phyloP scores from a whole-genome alignment of 78 protist species.

The Tieghemostelium lacteum region DNA sequence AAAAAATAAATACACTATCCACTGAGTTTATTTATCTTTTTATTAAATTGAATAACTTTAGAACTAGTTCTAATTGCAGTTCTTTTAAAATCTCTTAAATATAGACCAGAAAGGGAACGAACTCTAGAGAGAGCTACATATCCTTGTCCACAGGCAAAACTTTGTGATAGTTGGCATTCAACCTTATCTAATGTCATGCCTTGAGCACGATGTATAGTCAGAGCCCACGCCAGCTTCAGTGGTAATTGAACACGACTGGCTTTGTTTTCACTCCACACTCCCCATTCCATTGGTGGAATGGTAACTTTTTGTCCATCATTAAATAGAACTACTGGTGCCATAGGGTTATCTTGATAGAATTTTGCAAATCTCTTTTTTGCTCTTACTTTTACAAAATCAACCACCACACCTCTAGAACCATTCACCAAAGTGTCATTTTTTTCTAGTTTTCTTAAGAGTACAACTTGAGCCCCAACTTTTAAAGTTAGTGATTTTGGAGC shows the following conservation, averaged over 20 bases:
- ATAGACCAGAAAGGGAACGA: slow-evolving; percentile 79
- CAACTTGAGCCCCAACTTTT: slow-evolving; percentile 82
- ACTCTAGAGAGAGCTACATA: slow-evolving; percentile 96
- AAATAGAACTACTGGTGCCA: slow-evolving; percentile 63
- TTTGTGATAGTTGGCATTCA: slow-evolving; percentile 59
- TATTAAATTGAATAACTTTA: slow-evolving; percentile 34
- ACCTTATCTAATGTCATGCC: slow-evolving; percentile 92
- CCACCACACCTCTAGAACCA: slow-evolving; percentile 82
- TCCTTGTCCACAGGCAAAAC: slow-evolving; percentile 92
- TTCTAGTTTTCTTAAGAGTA: slow-evolving; percentile 53
- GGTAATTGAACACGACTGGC: slow-evolving; percentile 88
- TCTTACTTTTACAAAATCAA: slow-evolving; percentile 36
- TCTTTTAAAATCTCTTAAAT: slow-evolving; percentile 10
- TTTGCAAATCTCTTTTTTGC: background rate
- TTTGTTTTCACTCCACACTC: slow-evolving; percentile 64
- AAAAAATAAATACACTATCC: too few relatives aligned
- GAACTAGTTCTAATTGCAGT: slow-evolving; percentile 36
- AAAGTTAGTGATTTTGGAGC: slow-evolving; percentile 48
- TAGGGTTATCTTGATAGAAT: slow-evolving; percentile 3
- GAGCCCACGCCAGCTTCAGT: slow-evolving; percentile 94
- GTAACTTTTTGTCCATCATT: slow-evolving; percentile 50
- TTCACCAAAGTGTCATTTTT: slow-evolving; percentile 18
- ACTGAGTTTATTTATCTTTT: background rate
- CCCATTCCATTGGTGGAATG: slow-evolving; percentile 60
- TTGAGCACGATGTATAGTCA: slow-evolving; percentile 95